Evolutionary conservation across 2,329 filamentous ascomycete genomes (phyloP).

Genomic region (Alternaria sp.): DNA sequence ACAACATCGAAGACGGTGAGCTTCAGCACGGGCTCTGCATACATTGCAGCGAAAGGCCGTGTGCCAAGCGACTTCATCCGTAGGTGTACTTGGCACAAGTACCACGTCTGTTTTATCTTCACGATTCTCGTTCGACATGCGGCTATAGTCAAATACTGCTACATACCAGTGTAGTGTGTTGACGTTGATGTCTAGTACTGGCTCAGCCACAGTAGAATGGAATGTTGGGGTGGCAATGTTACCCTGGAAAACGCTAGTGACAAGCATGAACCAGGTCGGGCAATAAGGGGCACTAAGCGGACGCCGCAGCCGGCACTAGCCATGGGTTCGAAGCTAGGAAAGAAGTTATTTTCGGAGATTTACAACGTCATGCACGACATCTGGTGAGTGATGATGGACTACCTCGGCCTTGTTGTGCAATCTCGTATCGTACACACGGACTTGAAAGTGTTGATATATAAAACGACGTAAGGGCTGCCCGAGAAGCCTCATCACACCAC

Average conservation of each 20-base stretch:
- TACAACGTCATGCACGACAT: neutral
- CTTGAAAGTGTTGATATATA: neutral
- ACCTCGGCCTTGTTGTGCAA: neutral
- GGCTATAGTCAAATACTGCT: neutral
- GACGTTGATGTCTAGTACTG: neutral
- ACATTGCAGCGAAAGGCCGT: no score
- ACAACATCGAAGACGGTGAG: neutral
- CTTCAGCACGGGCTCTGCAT: neutral
- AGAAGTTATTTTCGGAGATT: neutral
- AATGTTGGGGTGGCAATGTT: neutral
- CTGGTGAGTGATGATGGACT: neutral
- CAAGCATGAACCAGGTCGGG: neutral
- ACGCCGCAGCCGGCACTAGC: neutral
- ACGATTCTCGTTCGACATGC: neutral
- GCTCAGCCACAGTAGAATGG: neutral
- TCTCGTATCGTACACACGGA: neutral
- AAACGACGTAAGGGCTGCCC: neutral
- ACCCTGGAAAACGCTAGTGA: neutral
- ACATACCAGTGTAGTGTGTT: no score
- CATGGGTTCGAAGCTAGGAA: neutral
- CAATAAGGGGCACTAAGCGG: neutral
- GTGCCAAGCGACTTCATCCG: neutral
- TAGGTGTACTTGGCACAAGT: neutral
- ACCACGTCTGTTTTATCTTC: neutral
- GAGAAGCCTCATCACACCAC: neutral